Evolutionary conservation across 768 basidiomycete species (phyloP), one percentile per base, ranked within the genome.

Genomic region (Pleurotus sapidus): DNA sequence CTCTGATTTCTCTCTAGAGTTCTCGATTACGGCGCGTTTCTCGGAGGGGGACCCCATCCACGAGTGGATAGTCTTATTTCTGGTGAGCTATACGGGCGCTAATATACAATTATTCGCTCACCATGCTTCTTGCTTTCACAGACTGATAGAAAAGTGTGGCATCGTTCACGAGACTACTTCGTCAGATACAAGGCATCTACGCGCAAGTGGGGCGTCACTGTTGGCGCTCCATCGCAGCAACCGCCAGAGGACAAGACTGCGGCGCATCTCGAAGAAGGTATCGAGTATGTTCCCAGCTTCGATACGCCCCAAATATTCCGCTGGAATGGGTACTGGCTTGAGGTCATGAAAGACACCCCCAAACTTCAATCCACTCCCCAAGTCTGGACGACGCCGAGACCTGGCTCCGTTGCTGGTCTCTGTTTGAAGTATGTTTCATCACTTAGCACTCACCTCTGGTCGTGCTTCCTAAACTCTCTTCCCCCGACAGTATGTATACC

Each of bases 11-110:
- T 17, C 23, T 9, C 46, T 57, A 81, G 79, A 75, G 54, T 77
- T 74, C 55, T 74, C 70, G 1, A 70, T 80, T 4, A 76, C 77
- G 6, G 80, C 77, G 0, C 70, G 72, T 37, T 80, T 82, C 59
- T 65, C 67, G 12, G 69, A 77, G 59, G 75, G 77, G 5, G 79
- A 81, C 56, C 78, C 76, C 0, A 68, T 76, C 1, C 80, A 78
- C 58, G 80, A 81, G 50, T 82, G 80, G 79, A 69, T 82, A 8
- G 61, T 78, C 1, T 64, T 73, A 8, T 77, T 78, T 53, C 61
- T 82, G 53, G 79, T 79, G 48, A 50, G 70, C 9, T 11, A 9
- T 7, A 34, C 30, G 30, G 30, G 30, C 30, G 30, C 30, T 34
- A 34, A 34, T 11, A 9, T 9, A 11, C 8, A 34, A 9, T 34